These are phyloP conservation scores for Hibiscus trionum DNA, from an alignment of 345 rosid species.

Conservation along the genomic window DNA sequence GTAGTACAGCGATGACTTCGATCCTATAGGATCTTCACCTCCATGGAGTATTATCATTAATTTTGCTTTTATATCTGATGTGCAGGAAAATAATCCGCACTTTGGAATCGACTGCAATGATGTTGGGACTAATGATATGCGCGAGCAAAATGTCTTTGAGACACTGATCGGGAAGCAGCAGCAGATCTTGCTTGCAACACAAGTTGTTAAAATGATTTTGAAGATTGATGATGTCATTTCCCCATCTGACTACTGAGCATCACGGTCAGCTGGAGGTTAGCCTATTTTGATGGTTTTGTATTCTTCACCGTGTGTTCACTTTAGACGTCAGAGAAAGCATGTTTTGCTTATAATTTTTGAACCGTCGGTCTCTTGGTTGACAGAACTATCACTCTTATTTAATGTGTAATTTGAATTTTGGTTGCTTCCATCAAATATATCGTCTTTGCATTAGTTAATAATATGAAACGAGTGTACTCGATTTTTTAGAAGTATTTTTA, in stretches of 20 bases:
- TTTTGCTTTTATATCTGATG: background rate
- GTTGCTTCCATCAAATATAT: background rate
- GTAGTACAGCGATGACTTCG: background rate
- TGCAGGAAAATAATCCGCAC: slow-evolving; percentile 75
- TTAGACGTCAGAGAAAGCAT: background rate
- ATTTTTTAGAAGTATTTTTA: too few relatives aligned
- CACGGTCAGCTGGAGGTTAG: background rate
- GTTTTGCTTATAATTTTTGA: slow-evolving; percentile 18
- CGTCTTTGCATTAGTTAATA: background rate
- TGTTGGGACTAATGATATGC: slow-evolving; percentile 88
- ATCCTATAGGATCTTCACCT: background rate
- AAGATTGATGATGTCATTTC: slow-evolving; percentile 96
- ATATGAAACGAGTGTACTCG: too few relatives aligned
- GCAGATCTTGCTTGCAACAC: slow-evolving; percentile 90
- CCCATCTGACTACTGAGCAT: slow-evolving; percentile 59
- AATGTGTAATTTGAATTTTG: background rate
- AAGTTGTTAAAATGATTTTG: slow-evolving; percentile 97
- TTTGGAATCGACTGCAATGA: slow-evolving; percentile 93
- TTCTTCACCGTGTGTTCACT: background rate
- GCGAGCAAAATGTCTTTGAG: slow-evolving; percentile 84
- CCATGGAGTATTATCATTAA: background rate
- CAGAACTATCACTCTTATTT: background rate
- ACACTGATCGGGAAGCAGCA: slow-evolving; percentile 97
- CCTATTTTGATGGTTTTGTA: slow-evolving; percentile 12
- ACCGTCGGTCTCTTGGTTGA: background rate